Conservation (phyloP, 495 filamentous ascomycete species). For the Tuber umbilicatum region DNA sequence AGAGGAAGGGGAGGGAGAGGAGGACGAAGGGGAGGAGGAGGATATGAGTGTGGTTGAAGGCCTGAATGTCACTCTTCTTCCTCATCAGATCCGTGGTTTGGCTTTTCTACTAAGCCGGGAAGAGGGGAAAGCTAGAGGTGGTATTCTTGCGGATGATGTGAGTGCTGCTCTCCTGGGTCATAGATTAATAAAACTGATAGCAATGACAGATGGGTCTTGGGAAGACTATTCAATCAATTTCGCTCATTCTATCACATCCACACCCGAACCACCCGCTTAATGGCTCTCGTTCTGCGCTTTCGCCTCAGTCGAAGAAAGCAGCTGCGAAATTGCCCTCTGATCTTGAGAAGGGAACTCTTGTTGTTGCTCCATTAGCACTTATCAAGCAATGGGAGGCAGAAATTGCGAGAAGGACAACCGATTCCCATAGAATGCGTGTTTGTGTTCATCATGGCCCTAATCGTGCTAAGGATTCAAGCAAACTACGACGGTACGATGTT, state of each 20-base stretch:
- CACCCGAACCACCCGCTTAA: slow-evolving; percentile 55
- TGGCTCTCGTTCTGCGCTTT: slow-evolving; percentile 40
- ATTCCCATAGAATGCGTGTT: slow-evolving; percentile 63
- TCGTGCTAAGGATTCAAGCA: slow-evolving; percentile 67
- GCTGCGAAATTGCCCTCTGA: slow-evolving; percentile 56
- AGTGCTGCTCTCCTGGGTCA: slow-evolving; percentile 10
- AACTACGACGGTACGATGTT: slow-evolving; percentile 79
- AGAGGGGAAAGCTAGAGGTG: slow-evolving; percentile 69
- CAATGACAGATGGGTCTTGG: slow-evolving; percentile 61
- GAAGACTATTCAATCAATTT: slow-evolving; percentile 76
- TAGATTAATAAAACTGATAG: slow-evolving; percentile 16
- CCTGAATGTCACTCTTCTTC: slow-evolving; percentile 75
- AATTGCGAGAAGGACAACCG: slow-evolving; percentile 67
- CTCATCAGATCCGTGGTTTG: slow-evolving; percentile 87
- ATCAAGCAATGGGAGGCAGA: slow-evolving; percentile 98
- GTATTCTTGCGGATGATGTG: slow-evolving; percentile 76
- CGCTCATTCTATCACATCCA: slow-evolving; percentile 72
- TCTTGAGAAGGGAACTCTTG: slow-evolving; percentile 71
- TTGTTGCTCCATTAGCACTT: slow-evolving; percentile 88
- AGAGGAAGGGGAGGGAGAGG: slow-evolving; percentile 46
- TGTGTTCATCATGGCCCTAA: slow-evolving; percentile 82
- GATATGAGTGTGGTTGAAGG: slow-evolving; percentile 73
- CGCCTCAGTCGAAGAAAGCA: slow-evolving; percentile 41
- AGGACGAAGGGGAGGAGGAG: slow-evolving; percentile 55
- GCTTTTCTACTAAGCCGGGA: slow-evolving; percentile 91